A percentile compares a stretch with the other conserved stretches of the same genome.
Evolutionary conservation across 257 asterid genomes (phyloP).

Genomic region (Solanum acaule): DNA sequence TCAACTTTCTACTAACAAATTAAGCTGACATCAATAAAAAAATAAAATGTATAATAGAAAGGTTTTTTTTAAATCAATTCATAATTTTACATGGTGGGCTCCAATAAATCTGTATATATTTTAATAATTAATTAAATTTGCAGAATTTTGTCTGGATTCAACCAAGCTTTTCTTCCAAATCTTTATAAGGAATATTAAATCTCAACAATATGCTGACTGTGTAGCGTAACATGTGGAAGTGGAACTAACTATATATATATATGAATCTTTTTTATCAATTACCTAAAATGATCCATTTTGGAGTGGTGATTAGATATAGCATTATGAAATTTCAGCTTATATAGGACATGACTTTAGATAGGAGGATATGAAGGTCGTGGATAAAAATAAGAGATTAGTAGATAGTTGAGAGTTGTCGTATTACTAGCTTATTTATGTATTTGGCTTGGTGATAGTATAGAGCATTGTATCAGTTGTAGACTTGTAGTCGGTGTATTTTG

Average conservation of each 20-base stretch:
- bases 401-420: not conserved
- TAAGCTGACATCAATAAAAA: not conserved
- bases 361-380: not conserved
- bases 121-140: not conserved
- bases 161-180: not conserved
- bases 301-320: not conserved
- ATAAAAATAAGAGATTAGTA: no score
- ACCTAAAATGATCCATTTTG: no score
- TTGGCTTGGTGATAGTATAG: not conserved
- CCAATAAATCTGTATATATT: not conserved
- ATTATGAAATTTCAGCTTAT: no score
- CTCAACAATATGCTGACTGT: not conserved
- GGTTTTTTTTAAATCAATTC: not conserved
- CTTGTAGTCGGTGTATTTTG: not conserved
- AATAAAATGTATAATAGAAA: not conserved
- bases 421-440: no score
- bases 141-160: not conserved
- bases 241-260: not conserved
- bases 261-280: not conserved
- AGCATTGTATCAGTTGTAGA: not conserved
- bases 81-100: not conserved
- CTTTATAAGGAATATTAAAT: not conserved
- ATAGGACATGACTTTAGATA: not conserved
- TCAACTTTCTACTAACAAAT: not conserved
- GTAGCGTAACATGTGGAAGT: not conserved